phyloP scores from a whole-genome alignment of 768 basidiomycete species.

The Xanthoconium purpureum region DNA sequence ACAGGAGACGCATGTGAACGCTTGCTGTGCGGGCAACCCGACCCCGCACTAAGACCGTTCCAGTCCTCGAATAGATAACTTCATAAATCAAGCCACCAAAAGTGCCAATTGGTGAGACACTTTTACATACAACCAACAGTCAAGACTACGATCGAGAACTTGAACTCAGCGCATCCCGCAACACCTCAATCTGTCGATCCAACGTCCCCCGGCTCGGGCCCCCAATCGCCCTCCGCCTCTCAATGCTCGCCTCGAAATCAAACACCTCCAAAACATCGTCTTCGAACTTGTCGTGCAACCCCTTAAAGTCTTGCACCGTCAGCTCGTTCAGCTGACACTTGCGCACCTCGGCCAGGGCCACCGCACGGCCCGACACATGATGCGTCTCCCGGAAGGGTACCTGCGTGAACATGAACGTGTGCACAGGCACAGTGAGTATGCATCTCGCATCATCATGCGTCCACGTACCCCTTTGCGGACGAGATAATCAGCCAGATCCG shows the following conservation, averaged over 20 bases:
- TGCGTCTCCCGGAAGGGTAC: conserved; percentile 99
- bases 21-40: too few species aligned
- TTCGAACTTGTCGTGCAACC: conserved; percentile 70
- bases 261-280: conserved; percentile 84
- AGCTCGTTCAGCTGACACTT: conserved; percentile 81
- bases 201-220: conserved; percentile 86
- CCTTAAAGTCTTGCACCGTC: conserved; percentile 73
- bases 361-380: conserved; percentile 95
- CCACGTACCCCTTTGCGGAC: conserved; percentile 92
- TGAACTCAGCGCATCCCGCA: conserved; percentile 55
- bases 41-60: too few species aligned
- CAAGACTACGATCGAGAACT: conserved; percentile 17
- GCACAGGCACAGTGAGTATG: not conserved
- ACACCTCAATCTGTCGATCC: conserved; percentile 75
- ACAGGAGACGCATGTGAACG: too few species aligned
- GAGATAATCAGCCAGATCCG: conserved; percentile 98
- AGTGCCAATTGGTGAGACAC: too few species aligned
- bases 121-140: too few species aligned
- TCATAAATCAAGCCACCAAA: too few species aligned
- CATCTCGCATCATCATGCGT: not conserved
- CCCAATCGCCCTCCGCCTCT: conserved; percentile 87
- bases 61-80: too few species aligned
- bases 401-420: conserved; percentile 37
- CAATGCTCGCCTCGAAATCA: conserved; percentile 94
- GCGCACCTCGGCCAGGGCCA: conserved; percentile 86